Evolutionary conservation across 164 flowering plant genomes (phyloP), one percentile per base, ranked within the genome.

Genomic region (Liquidambar formosana): DNA sequence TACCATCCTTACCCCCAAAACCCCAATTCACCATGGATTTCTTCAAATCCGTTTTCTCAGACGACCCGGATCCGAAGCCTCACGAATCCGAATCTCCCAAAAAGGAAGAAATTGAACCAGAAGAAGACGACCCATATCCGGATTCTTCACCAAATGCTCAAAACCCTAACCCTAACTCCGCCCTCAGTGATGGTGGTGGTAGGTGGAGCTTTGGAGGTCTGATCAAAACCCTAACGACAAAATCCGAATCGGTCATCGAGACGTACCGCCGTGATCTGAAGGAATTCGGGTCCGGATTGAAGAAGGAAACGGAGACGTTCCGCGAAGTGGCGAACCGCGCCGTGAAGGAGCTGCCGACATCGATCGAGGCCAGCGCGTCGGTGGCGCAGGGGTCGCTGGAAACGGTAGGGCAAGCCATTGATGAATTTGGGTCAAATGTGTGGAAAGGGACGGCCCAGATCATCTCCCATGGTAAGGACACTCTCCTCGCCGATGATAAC

Each of bases 241-340:
- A 62, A 74, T 84, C 89, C 52, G 89, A 84, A 60, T 82, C 88
- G 0, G 83, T 86, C 14, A 67, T 86, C 77, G 84, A 83, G 15
- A 77, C 79, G 15, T 86, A 88, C 79, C 81, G 85, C 1, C 84
- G 84, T 11, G 89, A 88, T 74, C 78, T 88, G 27, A 23, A 81
- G 77, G 93, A 88, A 61, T 86, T 88, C 70, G 75, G 84, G 43
- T 66, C 89, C 23, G 91, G 87, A 16, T 71, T 85, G 59, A 73
- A 64, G 75, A 79, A 77, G 62, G 88, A 88, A 66, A 79, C 84
- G 16, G 83, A 77, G 57, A 77, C 71, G 60, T 13, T 83, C 52
- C 83, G 81, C 13, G 83, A 76, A 48, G 81, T 45, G 13, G 81
- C 85, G 27, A 71, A 68, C 69, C 79, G 78, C 12, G 83, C 80